Evolutionary conservation across 306 rosid species (phyloP), one percentile per base, ranked within the genome.

Genomic region (Parietaria judaica): DNA sequence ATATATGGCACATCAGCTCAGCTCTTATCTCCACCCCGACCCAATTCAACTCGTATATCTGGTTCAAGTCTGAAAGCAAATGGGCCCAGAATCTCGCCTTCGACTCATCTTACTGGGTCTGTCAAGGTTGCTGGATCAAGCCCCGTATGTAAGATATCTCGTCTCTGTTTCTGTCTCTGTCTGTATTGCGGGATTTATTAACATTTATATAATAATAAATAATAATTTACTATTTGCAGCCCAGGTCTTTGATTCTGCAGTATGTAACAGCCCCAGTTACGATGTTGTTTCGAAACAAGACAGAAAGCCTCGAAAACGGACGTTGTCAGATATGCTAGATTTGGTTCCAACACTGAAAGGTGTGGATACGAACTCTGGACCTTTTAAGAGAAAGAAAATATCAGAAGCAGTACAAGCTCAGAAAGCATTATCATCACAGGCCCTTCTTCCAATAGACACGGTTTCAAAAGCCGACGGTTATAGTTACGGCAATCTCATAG

Each of bases 271-370:
- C 72, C 69, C 76, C 38, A 61, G 70, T 55, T 74, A 78, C 47
- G 90, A 85, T 56, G 66, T 58, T 61, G 69, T 67, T 66, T 69
- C 82, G n/a, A 85, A 74, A 73, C 82, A 60, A 69, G 94, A 84
- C 48, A 84, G 58, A 65, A 79, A 74, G 67, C 78, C 79, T 72
- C 81, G 81, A 49, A 94, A 94, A 66, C 85, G 95, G 67, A 81
- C 95, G 11, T 78, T 86, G 72, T 79, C 84, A 48, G 90, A 86
- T 69, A 74, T 94, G 86, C 73, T 94, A 79, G 70, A 59, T 65
- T 78, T 81, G 71, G 84, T 94, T 68, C 99, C 99, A 61, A 84
- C 97, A 41, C 89, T 94, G 70, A 87, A 86, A 72, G 81, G 72
- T 72, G 67, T 82, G 44, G 81, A 76, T 62, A 80, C 68, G 50